Base-by-base conservation (phyloP, 176 grass and related monocot genomes). In the Tillandsia fasciculata region DNA sequence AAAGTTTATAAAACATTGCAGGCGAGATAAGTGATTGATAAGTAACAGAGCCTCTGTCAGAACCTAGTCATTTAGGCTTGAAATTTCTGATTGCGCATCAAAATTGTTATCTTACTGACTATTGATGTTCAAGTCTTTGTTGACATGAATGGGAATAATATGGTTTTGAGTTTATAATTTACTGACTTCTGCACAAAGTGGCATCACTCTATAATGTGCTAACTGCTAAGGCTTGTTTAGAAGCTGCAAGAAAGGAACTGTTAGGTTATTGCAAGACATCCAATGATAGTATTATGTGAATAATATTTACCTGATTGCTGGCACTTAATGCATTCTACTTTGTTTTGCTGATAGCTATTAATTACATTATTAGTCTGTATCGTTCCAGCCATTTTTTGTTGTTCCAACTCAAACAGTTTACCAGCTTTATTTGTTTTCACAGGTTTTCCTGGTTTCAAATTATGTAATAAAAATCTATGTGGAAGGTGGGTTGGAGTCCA, bases 391-490 rank as follows among this genome's bases (percentile, higher is more conserved):
- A 18, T 18, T 10, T 61, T 57, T 61, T 61, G 56, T 18, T 9
- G 56, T 20, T 61, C 15, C 56, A 61, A 61, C 8, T 61, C 8
- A 61, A 23, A 61, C 8, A 18, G 4, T 23, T 63, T 66, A 64
- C 11, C 17, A 27, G 12, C 74, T 79, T 68, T 15, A 66, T 57
- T 49, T 23, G 23, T 15, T 66, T 73, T 61, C 68, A 29, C 83
- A 93, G 94, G 94, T 99, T 28, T 99, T 90, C 79, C 81, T 99
- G 77, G 77, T 93, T 68, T 87, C 86, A 47, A 77, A 83, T 52
- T 79, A 82, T 86, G 89, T 99, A 54, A 83, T 93, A 33, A 99
- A 99, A 80, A 83, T 99, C 69, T 93, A 85, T 75, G 89, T 58
- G 54, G 94, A 99, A 90, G 89, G 89, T 79, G 81, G 82, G 10